These are phyloP conservation scores for Aspergillus fructus DNA, from an alignment of 2,329 filamentous ascomycete species.

Conservation along the genomic window DNA sequence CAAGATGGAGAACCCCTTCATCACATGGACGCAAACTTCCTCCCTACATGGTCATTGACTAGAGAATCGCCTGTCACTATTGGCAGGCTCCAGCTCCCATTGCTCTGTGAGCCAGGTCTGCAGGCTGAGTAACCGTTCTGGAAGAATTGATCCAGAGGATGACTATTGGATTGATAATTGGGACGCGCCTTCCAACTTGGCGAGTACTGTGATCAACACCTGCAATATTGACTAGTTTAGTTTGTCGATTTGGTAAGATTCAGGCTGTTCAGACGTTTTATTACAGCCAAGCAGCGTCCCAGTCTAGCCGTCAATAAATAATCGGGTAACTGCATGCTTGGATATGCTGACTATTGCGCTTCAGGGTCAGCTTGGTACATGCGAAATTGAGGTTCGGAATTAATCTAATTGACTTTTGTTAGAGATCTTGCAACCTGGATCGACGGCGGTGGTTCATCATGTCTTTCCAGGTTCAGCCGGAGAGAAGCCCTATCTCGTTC, in stretches of 20 bases:
- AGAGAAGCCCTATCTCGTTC: not conserved
- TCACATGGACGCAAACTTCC: not conserved
- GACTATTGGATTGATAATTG: not conserved
- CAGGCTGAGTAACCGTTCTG: not conserved
- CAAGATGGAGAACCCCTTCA: not conserved
- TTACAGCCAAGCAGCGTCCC: slow-evolving; percentile 8
- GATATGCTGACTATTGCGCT: not conserved
- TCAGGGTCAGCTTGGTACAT: too few species aligned
- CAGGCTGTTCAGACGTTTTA: too few species aligned
- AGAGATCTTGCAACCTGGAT: slow-evolving; percentile 3
- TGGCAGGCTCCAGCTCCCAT: not conserved
- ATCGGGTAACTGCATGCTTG: slow-evolving; percentile 9
- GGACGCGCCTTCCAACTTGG: too few species aligned
- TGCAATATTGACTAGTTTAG: too few species aligned
- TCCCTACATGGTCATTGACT: too few species aligned
- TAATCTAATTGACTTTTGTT: slow-evolving; percentile 13
- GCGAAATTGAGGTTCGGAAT: not conserved
- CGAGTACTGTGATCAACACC: too few species aligned
- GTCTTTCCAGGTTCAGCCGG: not conserved
- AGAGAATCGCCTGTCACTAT: not conserved
- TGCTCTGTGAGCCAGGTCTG: not conserved
- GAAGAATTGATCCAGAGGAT: not conserved
- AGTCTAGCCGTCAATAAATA: slow-evolving; percentile 9
- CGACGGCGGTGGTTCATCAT: not conserved
- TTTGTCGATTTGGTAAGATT: too few species aligned